phyloP scores from a whole-genome alignment of 2,329 filamentous ascomycete species.

The Trichoderma koningii region DNA sequence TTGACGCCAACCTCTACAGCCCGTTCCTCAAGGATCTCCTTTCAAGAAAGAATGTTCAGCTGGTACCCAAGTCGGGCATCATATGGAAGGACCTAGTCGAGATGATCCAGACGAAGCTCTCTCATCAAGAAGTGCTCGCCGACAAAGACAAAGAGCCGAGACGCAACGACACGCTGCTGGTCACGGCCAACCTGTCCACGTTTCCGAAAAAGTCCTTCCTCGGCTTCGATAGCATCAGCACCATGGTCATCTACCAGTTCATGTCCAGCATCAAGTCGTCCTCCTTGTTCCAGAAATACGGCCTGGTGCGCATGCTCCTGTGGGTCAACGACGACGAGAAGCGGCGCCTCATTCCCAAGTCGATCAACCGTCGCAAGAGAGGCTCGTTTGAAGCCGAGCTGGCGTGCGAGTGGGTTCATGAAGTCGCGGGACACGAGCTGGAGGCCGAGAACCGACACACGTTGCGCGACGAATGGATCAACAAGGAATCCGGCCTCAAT shows the following conservation, averaged over 20 bases:
- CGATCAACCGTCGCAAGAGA: constrained; percentile 57
- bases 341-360: constrained; percentile 60
- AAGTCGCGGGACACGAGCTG: constrained; percentile 54
- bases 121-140: constrained; percentile 53
- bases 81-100: constrained; percentile 60
- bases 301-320: constrained; percentile 75
- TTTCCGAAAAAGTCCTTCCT: constrained; percentile 53
- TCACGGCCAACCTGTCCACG: constrained; percentile 67
- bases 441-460: constrained; percentile 35
- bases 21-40: constrained; percentile 63
- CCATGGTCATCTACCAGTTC: constrained; percentile 63
- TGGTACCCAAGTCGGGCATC: constrained; percentile 61
- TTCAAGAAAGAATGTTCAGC: constrained; percentile 48
- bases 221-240: constrained; percentile 57
- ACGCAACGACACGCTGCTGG: constrained; percentile 72
- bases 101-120: constrained; percentile 54
- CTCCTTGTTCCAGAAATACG: constrained; percentile 70
- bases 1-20: constrained; percentile 59
- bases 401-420: constrained; percentile 58
- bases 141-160: constrained; percentile 43
- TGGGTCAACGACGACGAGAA: constrained; percentile 68
- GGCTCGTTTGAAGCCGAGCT: constrained; percentile 62
- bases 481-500: constrained; percentile 47
- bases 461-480: constrained; percentile 51
- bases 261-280: constrained; percentile 59